Conservation (phyloP, 345 rosid species). For the Arabidopsis thaliana region TAIR10.1 NC_003070.9:28988001-28988500, state of each 20-base stretch:
- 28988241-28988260: conserved; percentile 8
- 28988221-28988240: conserved; percentile 24
- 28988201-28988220: conserved; percentile 28
- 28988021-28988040: too few relatives aligned
- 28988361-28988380: conserved; percentile 21
- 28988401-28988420: neutral
- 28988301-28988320: conserved; percentile 26
- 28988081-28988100: too few relatives aligned
- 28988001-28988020: too few relatives aligned
- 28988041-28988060: too few relatives aligned
- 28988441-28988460: neutral
- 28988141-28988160: neutral
- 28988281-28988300: conserved; percentile 35
- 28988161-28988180: neutral
- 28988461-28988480: neutral
- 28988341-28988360: conserved; percentile 33
- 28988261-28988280: conserved; percentile 23
- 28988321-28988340: conserved; percentile 38
- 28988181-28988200: conserved; percentile 14
- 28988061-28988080: neutral
- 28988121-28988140: neutral
- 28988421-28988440: neutral
- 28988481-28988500: neutral
- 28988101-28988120: too few relatives aligned
- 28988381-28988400: neutral